Evolutionary conservation across 2,329 filamentous ascomycete species (phyloP).

Genomic region (Nemania bipapillata): DNA sequence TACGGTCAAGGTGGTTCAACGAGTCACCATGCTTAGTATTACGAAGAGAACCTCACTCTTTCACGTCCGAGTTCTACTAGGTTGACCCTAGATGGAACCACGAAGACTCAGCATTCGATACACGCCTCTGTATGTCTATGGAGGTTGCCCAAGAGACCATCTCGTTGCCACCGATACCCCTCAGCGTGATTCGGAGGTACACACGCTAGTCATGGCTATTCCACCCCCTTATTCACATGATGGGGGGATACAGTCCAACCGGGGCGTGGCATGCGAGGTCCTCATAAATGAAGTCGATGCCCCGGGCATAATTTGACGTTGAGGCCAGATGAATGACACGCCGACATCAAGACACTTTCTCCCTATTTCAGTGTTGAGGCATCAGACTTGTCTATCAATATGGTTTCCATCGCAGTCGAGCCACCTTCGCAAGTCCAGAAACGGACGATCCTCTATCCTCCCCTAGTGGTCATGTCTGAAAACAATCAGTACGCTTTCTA

Average conservation of each 20-base stretch:
- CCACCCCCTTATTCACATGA: constrained; percentile 2
- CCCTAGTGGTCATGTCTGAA: constrained; percentile 42
- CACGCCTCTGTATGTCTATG: constrained; percentile 13
- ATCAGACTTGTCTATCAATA: constrained; percentile 28
- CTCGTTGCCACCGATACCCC: constrained; percentile 27
- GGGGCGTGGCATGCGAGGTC: background rate
- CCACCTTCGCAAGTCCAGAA: constrained; percentile 44
- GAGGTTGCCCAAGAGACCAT: constrained; percentile 13
- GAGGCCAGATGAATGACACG: background rate
- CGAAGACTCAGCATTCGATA: constrained; percentile 24
- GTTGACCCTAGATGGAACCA: constrained; percentile 5
- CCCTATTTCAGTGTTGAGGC: background rate
- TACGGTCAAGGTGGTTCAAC: background rate
- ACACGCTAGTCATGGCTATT: constrained; percentile 2
- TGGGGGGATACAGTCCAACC: background rate
- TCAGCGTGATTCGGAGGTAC: constrained; percentile 22
- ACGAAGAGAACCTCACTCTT: constrained; percentile 1
- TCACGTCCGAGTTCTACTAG: background rate
- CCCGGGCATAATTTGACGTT: constrained; percentile 7
- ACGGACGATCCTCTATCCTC: constrained; percentile 45
- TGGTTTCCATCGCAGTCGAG: constrained; percentile 44
- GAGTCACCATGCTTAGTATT: constrained; percentile 11
- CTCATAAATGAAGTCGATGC: constrained; percentile 28
- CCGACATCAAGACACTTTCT: background rate
- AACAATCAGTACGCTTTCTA: constrained; percentile 40